Evolutionary conservation across 345 rosid genomes (phyloP), one percentile per base, ranked within the genome.

Genomic region (Bretschneidera sinensis): DNA sequence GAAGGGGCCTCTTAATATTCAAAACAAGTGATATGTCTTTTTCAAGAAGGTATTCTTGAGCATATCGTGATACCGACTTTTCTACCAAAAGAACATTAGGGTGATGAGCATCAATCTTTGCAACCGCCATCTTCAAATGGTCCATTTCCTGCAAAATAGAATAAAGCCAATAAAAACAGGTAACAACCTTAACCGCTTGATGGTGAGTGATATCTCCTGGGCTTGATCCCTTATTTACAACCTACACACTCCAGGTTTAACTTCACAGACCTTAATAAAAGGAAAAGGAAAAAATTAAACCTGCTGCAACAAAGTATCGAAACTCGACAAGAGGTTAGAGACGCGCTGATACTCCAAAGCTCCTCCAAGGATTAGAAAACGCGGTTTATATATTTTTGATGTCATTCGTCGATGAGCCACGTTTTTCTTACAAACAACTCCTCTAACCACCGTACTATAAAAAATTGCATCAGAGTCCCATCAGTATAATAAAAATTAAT

Each of bases 341-440:
- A 91, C 85, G 51, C 98, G 95, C 76, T 91, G 98, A 75, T 91
- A 91, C 75, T 91, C 96, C 71, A 91, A 81, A 70, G 96, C 98
- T 68, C 98, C 98, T 67, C 88, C 95, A 55, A 91, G 91, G 39
- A 88, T 85, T 63, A 91, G 80, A 62, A 88, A 75, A 57, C 87
- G 92, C 10, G 96, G 90, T 71, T 83, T 91, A 66, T 83, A 88
- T 53, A 88, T 81, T 66, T 86, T 91, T 33, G 98, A 80, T 31
- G 85, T 85, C 98, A 91, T 91, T 54, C 95, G 89, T 61, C 96
- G 85, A 79, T 91, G 96, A 64, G 98, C 96, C 68, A 91, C 95
- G 50, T 91, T 91, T 78, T 91, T 91, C 88, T 88, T 91, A 51
- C 95, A 91, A 67, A 88, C 96, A 73, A 91, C 95, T 71, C 98